Evolutionary conservation across 1,284 basidiomycete species (phyloP), one percentile per base, ranked within the genome.

Genomic region (Cryptococcus sp.): DNA sequence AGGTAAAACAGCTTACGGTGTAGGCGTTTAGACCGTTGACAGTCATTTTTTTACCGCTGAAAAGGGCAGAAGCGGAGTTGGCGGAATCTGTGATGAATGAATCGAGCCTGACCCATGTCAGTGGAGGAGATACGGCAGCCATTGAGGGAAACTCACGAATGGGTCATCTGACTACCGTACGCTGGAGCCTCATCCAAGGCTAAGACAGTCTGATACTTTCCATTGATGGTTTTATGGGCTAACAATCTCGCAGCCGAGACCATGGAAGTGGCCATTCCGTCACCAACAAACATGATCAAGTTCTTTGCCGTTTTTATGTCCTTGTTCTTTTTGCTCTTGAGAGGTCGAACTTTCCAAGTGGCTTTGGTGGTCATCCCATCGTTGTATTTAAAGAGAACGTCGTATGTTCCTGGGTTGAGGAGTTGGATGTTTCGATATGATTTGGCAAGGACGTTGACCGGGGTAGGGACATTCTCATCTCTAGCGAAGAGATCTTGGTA

Each of bases 181-280:
- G 42, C 50, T 11, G 50, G 50, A 37, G 71, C 68, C 54, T 70
- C 58, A 60, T 79, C 77, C 30, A 79, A 30, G 53, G 61, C 59
- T 45, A 79, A 58, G 48, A 50, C 58, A 37, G 61, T 59, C 60
- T 77, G 67, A 68, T 79, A 79, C 52, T 72, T 71, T 33, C 77
- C 78, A 63, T 79, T 79, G 70, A 79, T 66, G 4, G 66, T 72
- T 70, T 79, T 79, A 72, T 79, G 78, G 6, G 72, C 77, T 38
- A 79, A 65, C 43, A 79, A 63, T 42, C 78, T 72, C 1, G 78
- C 78, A 36, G 78, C 70, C 7, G 66, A 65, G 50, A 74, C 62
- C 65, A 73, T 71, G 13, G 68, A 70, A 23, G 62, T 58, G 43
- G 71, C 71, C 72, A 76, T 76, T 54, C 74, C 73, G 23, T 46